Percentiles rank a stretch among this genome's conserved stretches.
Evolutionary conservation across 2,329 filamentous ascomycete species (phyloP).

Genomic region (Onygenales sp.): DNA sequence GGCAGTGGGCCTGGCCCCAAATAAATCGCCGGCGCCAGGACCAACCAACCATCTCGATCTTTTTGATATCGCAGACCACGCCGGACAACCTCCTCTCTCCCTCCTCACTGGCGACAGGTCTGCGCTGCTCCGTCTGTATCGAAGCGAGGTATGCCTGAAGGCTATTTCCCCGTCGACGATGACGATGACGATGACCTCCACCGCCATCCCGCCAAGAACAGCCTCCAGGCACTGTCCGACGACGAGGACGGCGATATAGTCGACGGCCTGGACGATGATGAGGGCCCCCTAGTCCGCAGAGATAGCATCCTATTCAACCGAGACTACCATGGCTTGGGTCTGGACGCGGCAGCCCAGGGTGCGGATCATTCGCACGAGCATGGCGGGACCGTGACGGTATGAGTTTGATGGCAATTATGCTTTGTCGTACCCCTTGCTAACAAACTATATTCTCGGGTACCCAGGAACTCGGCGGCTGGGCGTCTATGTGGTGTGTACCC

Average conservation of each 20-base stretch:
- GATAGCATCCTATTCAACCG: slow-evolving; percentile 1
- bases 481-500: slow-evolving; percentile 10
- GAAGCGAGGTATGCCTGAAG: slow-evolving; percentile 7
- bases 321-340: not conserved
- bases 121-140: too few species aligned
- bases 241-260: not conserved
- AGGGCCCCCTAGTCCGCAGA: not conserved
- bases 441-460: not conserved
- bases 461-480: slow-evolving; percentile 10
- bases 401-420: not conserved
- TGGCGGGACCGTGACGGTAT: not conserved
- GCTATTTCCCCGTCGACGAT: slow-evolving; percentile 11
- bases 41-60: too few species aligned
- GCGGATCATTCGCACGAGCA: not conserved
- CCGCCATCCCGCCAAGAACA: too few species aligned
- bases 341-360: not conserved
- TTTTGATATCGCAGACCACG: too few species aligned
- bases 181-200: slow-evolving; percentile 7
- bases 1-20: too few species aligned
- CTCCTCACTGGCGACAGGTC: too few species aligned
- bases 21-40: too few species aligned
- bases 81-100: too few species aligned
- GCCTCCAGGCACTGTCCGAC: too few species aligned
- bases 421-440: not conserved
- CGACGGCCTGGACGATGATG: not conserved